Evolutionary conservation across 805 yeast species (phyloP).

Genomic region (Scheffersomyces ergatensis): DNA sequence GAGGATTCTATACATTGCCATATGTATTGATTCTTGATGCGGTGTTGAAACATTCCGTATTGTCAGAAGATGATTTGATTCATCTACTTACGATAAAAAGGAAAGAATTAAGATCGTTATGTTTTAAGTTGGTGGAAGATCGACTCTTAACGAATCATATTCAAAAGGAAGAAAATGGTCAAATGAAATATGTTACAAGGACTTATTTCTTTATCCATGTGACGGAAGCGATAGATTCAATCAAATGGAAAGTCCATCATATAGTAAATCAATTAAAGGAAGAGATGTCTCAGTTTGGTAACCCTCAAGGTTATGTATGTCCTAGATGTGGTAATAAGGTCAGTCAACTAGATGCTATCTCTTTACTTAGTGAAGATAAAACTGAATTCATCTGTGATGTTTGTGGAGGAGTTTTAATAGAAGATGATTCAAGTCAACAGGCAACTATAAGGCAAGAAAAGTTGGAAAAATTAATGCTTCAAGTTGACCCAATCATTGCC

Average conservation of each 20-base stretch:
- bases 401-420: constrained; percentile 74
- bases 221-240: constrained; percentile 91
- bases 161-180: constrained; percentile 56
- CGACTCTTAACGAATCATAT: constrained; percentile 67
- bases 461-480: constrained; percentile 81
- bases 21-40: constrained; percentile 86
- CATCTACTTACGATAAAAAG: constrained; percentile 78
- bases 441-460: constrained; percentile 78
- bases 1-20: constrained; percentile 87
- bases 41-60: constrained; percentile 78
- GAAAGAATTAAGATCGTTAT: constrained; percentile 79
- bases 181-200: constrained; percentile 64
- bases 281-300: constrained; percentile 79
- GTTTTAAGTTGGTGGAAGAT: constrained; percentile 83
- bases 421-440: constrained; percentile 85
- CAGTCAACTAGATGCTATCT: constrained; percentile 83
- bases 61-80: constrained; percentile 88
- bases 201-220: constrained; percentile 85
- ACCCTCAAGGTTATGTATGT: constrained; percentile 93
- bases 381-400: constrained; percentile 81
- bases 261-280: constrained; percentile 76
- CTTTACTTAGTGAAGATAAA: constrained; percentile 74
- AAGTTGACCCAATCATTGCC: constrained; percentile 83
- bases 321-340: constrained; percentile 80
- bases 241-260: constrained; percentile 94